These are phyloP conservation scores for Thermothielavioides terrestris DNA, from an alignment of 495 filamentous ascomycete species.

Conservation along the genomic window DNA sequence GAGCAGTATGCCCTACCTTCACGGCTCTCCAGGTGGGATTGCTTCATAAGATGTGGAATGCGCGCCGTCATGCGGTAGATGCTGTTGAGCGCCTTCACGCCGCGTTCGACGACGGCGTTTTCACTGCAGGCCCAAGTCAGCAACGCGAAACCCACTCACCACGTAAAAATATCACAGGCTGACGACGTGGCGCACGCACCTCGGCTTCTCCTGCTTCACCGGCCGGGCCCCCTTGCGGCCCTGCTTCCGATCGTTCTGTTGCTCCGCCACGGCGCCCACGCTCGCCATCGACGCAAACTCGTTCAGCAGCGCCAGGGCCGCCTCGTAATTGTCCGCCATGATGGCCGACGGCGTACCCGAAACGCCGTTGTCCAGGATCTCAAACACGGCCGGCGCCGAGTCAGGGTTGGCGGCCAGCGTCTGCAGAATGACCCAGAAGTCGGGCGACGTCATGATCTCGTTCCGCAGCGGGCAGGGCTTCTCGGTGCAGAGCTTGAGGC, in stretches of 20 bases:
- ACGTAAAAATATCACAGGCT: no score
- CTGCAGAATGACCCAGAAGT: constrained; percentile 92
- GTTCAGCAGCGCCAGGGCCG: constrained; percentile 71
- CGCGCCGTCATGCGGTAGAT: constrained; percentile 72
- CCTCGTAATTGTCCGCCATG: constrained; percentile 91
- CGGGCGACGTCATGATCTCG: constrained; percentile 90
- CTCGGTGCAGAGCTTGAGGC: constrained; percentile 69
- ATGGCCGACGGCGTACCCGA: constrained; percentile 60
- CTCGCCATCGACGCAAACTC: constrained; percentile 82
- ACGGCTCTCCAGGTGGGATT: constrained; percentile 81
- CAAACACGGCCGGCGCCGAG: constrained; percentile 69
- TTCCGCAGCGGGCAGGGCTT: constrained; percentile 68
- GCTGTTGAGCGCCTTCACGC: constrained; percentile 68
- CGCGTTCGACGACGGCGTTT: constrained; percentile 66
- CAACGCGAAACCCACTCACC: background rate
- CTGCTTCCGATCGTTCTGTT: constrained; percentile 61
- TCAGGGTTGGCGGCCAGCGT: constrained; percentile 58
- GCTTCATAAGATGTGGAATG: constrained; percentile 76
- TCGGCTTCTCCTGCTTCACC: constrained; percentile 48
- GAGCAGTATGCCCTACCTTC: no score
- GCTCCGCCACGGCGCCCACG: constrained; percentile 70
- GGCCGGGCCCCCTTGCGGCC: constrained; percentile 35
- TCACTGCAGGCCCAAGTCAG: constrained; percentile 42
- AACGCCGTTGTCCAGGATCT: constrained; percentile 67
- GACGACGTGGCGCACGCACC: no score